These are phyloP conservation scores for Hordeum vulgare DNA, from an alignment of 176 grass and related monocot species.

Conservation along the genomic window MorexV3_pseudomolecules_assembly NC_058522.1:555425629-555426128, in stretches of 20 bases:
- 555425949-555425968: slow-evolving; percentile 12
- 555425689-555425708: slow-evolving; percentile 24
- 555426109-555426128: not conserved
- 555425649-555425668: slow-evolving; percentile 50
- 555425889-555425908: slow-evolving; percentile 46
- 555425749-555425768: not conserved
- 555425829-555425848: slow-evolving; percentile 45
- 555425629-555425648: slow-evolving; percentile 27
- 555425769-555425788: slow-evolving; percentile 19
- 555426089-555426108: slow-evolving; percentile 12
- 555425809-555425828: slow-evolving; percentile 26
- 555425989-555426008: slow-evolving; percentile 10
- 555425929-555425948: slow-evolving; percentile 31
- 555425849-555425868: slow-evolving; percentile 46
- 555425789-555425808: slow-evolving; percentile 20
- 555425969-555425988: slow-evolving; percentile 22
- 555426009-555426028: slow-evolving; percentile 18
- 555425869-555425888: slow-evolving; percentile 18
- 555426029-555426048: slow-evolving; percentile 20
- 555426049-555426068: slow-evolving; percentile 19
- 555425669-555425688: not conserved
- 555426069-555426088: not conserved
- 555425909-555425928: slow-evolving; percentile 24
- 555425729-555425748: slow-evolving; percentile 25
- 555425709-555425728: slow-evolving; percentile 23